Evolutionary conservation across 768 basidiomycete genomes (phyloP).

Genomic region (Suillus subalutaceus): DNA sequence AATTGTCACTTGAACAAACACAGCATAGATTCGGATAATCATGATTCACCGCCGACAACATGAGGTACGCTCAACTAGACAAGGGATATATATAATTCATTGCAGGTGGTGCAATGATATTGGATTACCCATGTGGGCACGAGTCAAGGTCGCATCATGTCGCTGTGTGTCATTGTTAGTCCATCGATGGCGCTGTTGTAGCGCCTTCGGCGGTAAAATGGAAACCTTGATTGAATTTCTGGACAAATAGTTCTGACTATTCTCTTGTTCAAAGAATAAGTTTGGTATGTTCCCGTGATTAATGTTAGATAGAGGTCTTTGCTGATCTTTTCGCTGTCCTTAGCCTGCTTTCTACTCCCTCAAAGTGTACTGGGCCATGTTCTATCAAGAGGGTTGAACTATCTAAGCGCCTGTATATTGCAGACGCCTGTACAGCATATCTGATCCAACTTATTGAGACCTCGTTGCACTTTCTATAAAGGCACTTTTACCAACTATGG

Average conservation of each 20-base stretch:
- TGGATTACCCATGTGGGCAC: neutral
- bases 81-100: neutral
- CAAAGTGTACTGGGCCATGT: too few relatives aligned
- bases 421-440: neutral
- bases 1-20: neutral
- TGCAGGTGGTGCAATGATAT: neutral
- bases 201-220: neutral
- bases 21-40: neutral
- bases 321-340: neutral
- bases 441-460: neutral
- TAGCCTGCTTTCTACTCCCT: neutral
- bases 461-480: neutral
- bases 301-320: too few relatives aligned
- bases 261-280: neutral
- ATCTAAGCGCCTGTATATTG: neutral
- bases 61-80: neutral
- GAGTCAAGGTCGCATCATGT: neutral
- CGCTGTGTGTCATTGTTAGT: neutral
- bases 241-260: neutral
- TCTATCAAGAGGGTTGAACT: neutral
- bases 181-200: neutral
- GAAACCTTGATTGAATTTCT: neutral
- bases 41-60: neutral
- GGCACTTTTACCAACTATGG: neutral
- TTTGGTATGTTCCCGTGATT: neutral